A percentile compares a stretch with the other conserved stretches of the same genome.
These are phyloP conservation scores for Suillus clintonianus DNA, from an alignment of 768 basidiomycete species.

Conservation along the genomic window DNA sequence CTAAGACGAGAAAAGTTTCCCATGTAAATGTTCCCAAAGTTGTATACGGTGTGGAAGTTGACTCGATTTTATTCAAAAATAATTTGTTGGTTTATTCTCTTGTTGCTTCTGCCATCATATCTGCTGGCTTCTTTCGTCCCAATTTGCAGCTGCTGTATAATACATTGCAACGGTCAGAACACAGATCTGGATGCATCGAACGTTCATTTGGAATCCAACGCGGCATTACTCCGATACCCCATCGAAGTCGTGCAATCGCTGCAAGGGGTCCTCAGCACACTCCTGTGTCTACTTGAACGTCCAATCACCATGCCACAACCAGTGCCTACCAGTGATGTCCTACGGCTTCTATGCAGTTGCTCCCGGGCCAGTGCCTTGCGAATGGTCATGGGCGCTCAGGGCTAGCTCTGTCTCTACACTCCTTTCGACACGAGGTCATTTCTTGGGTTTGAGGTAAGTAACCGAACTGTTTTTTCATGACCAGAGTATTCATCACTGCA, in stretches of 20 bases:
- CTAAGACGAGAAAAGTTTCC: background rate
- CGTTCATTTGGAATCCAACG: background rate
- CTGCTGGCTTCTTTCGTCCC: background rate
- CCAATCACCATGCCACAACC: background rate
- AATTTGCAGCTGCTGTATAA: background rate
- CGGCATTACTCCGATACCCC: background rate
- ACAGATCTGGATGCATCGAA: background rate
- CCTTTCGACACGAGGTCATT: background rate
- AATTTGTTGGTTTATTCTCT: background rate
- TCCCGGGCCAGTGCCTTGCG: background rate
- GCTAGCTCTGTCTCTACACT: background rate
- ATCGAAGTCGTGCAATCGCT: background rate
- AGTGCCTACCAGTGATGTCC: background rate
- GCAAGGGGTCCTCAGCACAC: background rate
- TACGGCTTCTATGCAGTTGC: background rate
- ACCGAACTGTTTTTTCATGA: background rate
- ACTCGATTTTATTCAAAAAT: background rate
- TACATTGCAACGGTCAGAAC: background rate
- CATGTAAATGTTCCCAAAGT: background rate
- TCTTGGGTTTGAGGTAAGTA: background rate
- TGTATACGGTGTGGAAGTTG: background rate
- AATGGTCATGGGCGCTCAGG: background rate
- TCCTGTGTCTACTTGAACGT: background rate
- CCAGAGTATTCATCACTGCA: background rate
- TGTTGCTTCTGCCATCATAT: constrained; percentile 4